phyloP scores from a whole-genome alignment of 345 rosid genomes.

The Capsella bursapastoris region DNA sequence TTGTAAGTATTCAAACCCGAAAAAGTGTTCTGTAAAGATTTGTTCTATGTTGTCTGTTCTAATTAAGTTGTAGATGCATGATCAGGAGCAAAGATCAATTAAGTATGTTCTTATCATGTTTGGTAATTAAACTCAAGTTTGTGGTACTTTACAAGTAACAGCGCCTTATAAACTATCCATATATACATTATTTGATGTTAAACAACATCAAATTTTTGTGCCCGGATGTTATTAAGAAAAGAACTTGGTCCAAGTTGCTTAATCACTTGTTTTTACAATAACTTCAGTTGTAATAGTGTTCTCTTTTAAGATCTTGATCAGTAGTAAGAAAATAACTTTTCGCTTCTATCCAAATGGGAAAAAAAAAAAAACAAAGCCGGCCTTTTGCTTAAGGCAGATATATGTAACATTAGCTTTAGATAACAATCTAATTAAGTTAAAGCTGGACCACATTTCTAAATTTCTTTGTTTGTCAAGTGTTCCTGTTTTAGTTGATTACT shows the following conservation, averaged over 20 bases:
- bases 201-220: background rate
- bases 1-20: background rate
- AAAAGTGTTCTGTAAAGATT: background rate
- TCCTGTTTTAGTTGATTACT: slow-evolving; percentile 1
- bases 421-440: background rate
- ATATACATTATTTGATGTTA: background rate
- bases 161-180: background rate
- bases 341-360: background rate
- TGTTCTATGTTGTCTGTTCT: slow-evolving; percentile 6
- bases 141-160: background rate
- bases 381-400: background rate
- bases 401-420: background rate
- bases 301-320: background rate
- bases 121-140: background rate
- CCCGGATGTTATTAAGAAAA: background rate
- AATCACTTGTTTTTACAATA: background rate
- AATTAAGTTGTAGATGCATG: background rate
- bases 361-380: background rate
- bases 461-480: slow-evolving; percentile 3
- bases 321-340: background rate
- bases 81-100: background rate
- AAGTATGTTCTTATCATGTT: background rate
- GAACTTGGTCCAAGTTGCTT: background rate
- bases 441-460: background rate
- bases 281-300: background rate